Percentiles rank a stretch among this genome's conserved stretches.
phyloP scores from a whole-genome alignment of 192 early-diverging fungal species.

The Podila verticillata region DNA sequence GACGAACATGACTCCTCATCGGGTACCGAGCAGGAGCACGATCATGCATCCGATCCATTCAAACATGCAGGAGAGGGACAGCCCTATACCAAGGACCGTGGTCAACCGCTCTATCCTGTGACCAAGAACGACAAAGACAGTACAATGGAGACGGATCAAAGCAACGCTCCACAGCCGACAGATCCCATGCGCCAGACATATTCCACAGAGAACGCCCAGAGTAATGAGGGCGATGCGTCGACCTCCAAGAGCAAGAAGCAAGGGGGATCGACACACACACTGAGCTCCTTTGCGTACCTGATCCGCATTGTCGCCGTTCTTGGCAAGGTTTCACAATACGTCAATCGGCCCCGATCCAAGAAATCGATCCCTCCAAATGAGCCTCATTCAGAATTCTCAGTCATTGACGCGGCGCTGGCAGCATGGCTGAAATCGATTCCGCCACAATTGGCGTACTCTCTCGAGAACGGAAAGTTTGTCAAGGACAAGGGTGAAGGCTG shows the following conservation, averaged over 20 bases:
- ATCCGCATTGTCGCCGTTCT: slow-evolving; percentile 54
- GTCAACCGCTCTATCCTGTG: not conserved
- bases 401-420: slow-evolving; percentile 44
- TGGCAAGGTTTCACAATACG: slow-evolving; percentile 54
- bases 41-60: not conserved
- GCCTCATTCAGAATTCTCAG: slow-evolving; percentile 55
- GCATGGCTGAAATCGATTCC: slow-evolving; percentile 53
- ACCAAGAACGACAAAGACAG: not conserved
- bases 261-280: slow-evolving; percentile 8
- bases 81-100: not conserved
- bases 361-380: slow-evolving; percentile 50
- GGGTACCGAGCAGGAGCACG: slow-evolving; percentile 28
- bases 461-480: slow-evolving; percentile 48
- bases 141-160: not conserved
- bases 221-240: not conserved
- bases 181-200: not conserved
- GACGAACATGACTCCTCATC: slow-evolving; percentile 30
- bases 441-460: slow-evolving; percentile 38
- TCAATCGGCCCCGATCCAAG: slow-evolving; percentile 54
- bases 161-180: too few species aligned
- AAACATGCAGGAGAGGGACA: not conserved
- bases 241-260: slow-evolving; percentile 20
- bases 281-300: slow-evolving; percentile 52
- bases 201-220: too few species aligned
- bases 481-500: slow-evolving; percentile 34